Conservation (phyloP, 208 protist genomes). For the Crithidia thermophila region DNA sequence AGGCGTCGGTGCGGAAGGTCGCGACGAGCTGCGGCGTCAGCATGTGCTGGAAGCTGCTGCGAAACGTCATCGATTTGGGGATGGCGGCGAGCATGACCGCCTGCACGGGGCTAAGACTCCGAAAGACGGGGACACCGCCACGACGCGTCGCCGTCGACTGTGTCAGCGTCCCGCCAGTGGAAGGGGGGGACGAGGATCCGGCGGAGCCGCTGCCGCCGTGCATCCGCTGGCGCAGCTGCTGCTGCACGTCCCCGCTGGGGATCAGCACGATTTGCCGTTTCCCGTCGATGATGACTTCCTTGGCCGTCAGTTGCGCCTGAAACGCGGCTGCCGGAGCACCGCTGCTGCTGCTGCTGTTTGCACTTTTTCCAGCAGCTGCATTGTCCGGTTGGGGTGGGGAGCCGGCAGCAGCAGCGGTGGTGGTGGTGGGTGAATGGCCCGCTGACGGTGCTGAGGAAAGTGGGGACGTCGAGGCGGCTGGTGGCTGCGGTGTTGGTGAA, state of each 20-base stretch:
- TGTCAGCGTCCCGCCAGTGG: background rate
- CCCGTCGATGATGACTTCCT: conserved; percentile 63
- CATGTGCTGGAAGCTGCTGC: conserved; percentile 64
- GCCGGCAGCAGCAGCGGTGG: background rate
- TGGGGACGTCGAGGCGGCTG: no score
- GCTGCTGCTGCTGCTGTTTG: conserved; percentile 5
- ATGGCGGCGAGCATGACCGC: conserved; percentile 44
- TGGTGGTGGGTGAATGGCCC: no score
- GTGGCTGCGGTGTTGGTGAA: no score
- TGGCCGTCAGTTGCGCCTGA: conserved; percentile 41
- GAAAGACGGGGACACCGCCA: background rate
- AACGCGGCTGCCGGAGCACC: conserved; percentile 6
- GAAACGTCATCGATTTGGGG: conserved; percentile 49
- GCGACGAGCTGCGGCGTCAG: conserved; percentile 40
- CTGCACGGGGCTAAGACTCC: conserved; percentile 8
- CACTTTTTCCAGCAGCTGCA: background rate
- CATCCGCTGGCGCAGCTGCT: conserved; percentile 43
- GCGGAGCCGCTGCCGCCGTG: background rate
- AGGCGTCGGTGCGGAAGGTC: conserved; percentile 43
- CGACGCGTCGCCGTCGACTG: background rate
- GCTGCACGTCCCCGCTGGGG: conserved; percentile 48
- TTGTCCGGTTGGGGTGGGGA: background rate
- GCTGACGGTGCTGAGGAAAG: no score
- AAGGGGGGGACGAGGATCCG: background rate
- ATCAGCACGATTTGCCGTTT: conserved; percentile 59